Conservation (phyloP, 1,284 basidiomycete genomes). For the Trichosporon ovoides region DNA sequence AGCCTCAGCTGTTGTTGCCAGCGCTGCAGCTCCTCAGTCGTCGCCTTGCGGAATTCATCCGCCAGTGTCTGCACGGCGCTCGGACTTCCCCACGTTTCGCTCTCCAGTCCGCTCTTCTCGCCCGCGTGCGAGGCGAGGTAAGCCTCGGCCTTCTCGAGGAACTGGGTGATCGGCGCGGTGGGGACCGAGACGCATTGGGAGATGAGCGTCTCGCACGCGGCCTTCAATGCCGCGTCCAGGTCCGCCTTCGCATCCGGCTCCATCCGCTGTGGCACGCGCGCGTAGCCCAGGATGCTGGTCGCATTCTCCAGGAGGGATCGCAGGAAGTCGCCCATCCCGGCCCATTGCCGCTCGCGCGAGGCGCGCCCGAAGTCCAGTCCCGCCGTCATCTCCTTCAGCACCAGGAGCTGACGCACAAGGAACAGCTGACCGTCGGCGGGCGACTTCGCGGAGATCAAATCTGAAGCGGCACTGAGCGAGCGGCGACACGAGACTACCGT, state of each 20-base stretch:
- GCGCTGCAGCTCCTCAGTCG: conserved; percentile 54
- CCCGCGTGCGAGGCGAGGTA: conserved; percentile 35
- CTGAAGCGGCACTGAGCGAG: conserved; percentile 66
- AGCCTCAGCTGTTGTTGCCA: conserved; percentile 58
- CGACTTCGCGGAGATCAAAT: conserved; percentile 55
- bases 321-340: conserved; percentile 59
- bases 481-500: conserved; percentile 72
- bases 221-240: conserved; percentile 75
- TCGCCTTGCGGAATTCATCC: conserved; percentile 54
- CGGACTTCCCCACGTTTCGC: conserved; percentile 52
- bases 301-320: conserved; percentile 67
- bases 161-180: conserved; percentile 56
- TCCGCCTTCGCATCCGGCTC: conserved; percentile 55
- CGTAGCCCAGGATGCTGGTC: conserved; percentile 57
- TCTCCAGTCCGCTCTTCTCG: conserved; percentile 49
- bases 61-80: conserved; percentile 53
- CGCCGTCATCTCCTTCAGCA: conserved; percentile 79
- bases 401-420: conserved; percentile 79
- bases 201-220: conserved; percentile 76
- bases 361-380: conserved; percentile 61
- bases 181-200: conserved; percentile 56
- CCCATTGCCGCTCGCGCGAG: conserved; percentile 47
- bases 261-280: conserved; percentile 19
- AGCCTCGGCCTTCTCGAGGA: conserved; percentile 55
- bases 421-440: conserved; percentile 70